Conservation (phyloP, 139 green algal genomes). For the Chlorella sp. region DNA sequence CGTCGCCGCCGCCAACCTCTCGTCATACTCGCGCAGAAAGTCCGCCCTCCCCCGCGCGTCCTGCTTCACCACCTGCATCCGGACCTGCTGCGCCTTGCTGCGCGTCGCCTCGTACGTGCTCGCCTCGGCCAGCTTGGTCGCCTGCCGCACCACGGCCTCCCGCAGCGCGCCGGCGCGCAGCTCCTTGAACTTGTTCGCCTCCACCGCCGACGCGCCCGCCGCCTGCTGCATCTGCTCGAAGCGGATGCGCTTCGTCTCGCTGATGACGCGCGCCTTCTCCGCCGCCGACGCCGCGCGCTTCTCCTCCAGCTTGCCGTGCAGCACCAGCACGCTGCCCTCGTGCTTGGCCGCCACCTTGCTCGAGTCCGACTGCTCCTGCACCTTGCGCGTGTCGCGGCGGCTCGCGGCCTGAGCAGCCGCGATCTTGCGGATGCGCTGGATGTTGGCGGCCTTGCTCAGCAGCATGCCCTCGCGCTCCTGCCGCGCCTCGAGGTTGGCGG, state of each 20-base stretch:
- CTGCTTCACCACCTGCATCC: constrained; percentile 54
- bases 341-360: constrained; percentile 5
- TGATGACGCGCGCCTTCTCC: constrained; percentile 38
- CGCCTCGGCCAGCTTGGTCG: constrained; percentile 15
- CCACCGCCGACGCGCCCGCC: constrained; percentile 29
- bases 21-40: constrained; percentile 38
- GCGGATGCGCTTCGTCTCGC: constrained; percentile 39
- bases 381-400: not conserved
- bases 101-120: constrained; percentile 32
- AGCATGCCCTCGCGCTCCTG: constrained; percentile 44
- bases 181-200: constrained; percentile 44
- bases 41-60: constrained; percentile 24
- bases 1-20: constrained; percentile 15
- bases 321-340: constrained; percentile 33
- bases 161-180: constrained; percentile 27
- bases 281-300: constrained; percentile 34
- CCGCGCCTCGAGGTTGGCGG: constrained; percentile 36
- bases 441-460: constrained; percentile 45
- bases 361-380: not conserved
- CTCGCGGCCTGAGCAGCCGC: constrained; percentile 24
- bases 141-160: constrained; percentile 23
- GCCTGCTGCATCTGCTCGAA: constrained; percentile 57
- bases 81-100: constrained; percentile 47
- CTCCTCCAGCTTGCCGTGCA: constrained; percentile 38
- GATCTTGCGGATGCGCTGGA: constrained; percentile 40